Percentiles rank a stretch among this genome's conserved stretches.
Conservation (phyloP, 2,329 filamentous ascomycete species). For the Lecanicillium sp. region DNA sequence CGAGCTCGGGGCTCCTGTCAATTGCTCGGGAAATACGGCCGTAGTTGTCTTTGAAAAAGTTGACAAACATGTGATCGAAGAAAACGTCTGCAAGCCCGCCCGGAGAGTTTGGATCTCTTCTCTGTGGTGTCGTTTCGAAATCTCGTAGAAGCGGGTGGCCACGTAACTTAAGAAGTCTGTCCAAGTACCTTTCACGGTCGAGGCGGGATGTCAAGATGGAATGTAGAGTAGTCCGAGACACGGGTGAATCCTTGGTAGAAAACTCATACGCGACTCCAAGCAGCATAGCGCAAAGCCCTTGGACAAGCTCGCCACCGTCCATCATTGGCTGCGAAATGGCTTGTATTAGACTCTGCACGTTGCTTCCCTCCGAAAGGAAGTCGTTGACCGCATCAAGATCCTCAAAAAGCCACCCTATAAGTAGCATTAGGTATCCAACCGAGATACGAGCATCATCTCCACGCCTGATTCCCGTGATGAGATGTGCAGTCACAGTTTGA, state of each 20-base stretch:
- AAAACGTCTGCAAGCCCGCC: slow-evolving; percentile 67
- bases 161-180: slow-evolving; percentile 70
- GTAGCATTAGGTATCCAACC: slow-evolving; percentile 81
- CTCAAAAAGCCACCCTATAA: slow-evolving; percentile 87
- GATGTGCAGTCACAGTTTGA: slow-evolving; percentile 76
- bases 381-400: slow-evolving; percentile 88
- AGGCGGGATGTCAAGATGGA: slow-evolving; percentile 69
- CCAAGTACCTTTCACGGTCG: slow-evolving; percentile 80
- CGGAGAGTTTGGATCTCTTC: slow-evolving; percentile 37
- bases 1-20: slow-evolving; percentile 82
- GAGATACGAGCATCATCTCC: slow-evolving; percentile 71
- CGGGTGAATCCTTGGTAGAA: slow-evolving; percentile 91
- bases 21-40: slow-evolving; percentile 76
- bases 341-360: slow-evolving; percentile 78
- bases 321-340: slow-evolving; percentile 53
- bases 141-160: slow-evolving; percentile 75
- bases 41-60: slow-evolving; percentile 95
- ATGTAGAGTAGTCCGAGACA: slow-evolving; percentile 73
- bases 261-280: slow-evolving; percentile 92
- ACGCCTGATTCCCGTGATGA: slow-evolving; percentile 71
- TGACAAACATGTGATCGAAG: slow-evolving; percentile 79
- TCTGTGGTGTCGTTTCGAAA: slow-evolving; percentile 79
- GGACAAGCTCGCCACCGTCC: slow-evolving; percentile 58
- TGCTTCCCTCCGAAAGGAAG: slow-evolving; percentile 85
- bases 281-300: slow-evolving; percentile 76